Percentiles rank a stretch among this genome's conserved stretches.
phyloP scores from a whole-genome alignment of 2,329 filamentous ascomycete species.

The Trichoderma lentiforme region DNA sequence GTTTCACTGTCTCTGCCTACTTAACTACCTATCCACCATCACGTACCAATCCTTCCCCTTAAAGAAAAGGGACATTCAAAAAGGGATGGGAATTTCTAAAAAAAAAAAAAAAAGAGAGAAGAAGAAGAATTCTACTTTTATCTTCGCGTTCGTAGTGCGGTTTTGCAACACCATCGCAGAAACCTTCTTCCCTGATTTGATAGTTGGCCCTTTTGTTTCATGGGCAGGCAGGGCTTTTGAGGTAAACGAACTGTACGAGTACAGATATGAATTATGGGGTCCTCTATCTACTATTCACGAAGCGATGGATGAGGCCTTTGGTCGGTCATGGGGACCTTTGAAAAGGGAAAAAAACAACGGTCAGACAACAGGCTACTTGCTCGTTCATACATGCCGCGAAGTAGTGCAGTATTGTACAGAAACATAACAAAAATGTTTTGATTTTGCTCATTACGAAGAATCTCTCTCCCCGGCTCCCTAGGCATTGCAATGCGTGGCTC shows the following conservation, averaged over 20 bases:
- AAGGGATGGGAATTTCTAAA: neutral
- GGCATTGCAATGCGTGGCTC: neutral
- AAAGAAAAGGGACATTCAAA: neutral
- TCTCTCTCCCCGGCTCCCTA: neutral
- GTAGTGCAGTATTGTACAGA: conserved; percentile 14
- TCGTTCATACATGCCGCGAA: conserved; percentile 12
- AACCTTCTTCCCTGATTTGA: neutral
- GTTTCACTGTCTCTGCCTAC: neutral
- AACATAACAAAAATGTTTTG: conserved; percentile 18
- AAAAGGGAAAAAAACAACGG: neutral
- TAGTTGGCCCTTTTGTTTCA: neutral
- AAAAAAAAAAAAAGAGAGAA: neutral
- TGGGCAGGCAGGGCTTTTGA: neutral
- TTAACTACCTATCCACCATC: neutral
- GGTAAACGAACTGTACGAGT: conserved; percentile 6
- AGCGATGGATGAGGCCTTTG: neutral
- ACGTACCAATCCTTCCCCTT: neutral
- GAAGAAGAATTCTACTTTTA: neutral
- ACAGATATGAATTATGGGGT: neutral
- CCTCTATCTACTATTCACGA: neutral
- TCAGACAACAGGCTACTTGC: neutral
- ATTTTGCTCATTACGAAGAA: neutral
- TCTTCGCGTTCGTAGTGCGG: neutral
- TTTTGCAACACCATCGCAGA: neutral
- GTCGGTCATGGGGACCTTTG: neutral